Evolutionary conservation across 192 early-diverging fungal genomes (phyloP).

Genomic region (Umbelopsis sp.): DNA sequence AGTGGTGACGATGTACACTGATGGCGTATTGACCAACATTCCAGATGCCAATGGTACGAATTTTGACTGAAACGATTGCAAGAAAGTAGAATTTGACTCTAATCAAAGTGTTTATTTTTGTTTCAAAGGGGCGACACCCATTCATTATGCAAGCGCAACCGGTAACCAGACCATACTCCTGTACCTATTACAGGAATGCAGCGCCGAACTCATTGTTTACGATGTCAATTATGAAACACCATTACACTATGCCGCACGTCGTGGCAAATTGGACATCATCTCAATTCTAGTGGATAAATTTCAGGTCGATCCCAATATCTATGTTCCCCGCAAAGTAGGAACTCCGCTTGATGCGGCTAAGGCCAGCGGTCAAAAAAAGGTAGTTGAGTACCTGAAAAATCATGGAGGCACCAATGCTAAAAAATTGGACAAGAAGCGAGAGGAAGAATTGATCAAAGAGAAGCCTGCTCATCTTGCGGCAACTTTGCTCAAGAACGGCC

Average conservation of each 20-base stretch:
- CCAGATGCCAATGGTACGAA: constrained; percentile 25
- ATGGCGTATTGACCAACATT: constrained; percentile 18
- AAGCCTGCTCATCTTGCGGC: constrained; percentile 32
- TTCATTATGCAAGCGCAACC: constrained; percentile 38
- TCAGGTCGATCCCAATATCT: constrained; percentile 35
- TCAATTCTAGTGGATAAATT: constrained; percentile 32
- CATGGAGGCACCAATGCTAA: constrained; percentile 32
- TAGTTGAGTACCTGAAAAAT: constrained; percentile 38
- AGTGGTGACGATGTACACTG: constrained; percentile 17
- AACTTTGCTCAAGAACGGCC: constrained; percentile 31
- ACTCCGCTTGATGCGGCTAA: constrained; percentile 41
- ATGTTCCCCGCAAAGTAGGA: constrained; percentile 31
- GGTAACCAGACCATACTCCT: constrained; percentile 32
- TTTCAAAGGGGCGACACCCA: constrained; percentile 33
- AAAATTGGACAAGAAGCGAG: constrained; percentile 34
- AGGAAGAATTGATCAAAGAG: constrained; percentile 33
- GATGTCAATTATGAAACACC: constrained; percentile 37
- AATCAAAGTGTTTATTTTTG: constrained; percentile 1
- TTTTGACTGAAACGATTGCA: neutral
- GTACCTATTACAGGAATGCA: constrained; percentile 24
- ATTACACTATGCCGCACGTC: constrained; percentile 39
- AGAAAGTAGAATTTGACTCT: neutral
- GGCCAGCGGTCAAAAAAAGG: constrained; percentile 25
- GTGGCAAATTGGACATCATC: constrained; percentile 34
- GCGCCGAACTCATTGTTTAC: constrained; percentile 20